Evolutionary conservation across 352 stramenopile species (phyloP), one percentile per base, ranked within the genome.

Genomic region (Phytophthora multivora): DNA sequence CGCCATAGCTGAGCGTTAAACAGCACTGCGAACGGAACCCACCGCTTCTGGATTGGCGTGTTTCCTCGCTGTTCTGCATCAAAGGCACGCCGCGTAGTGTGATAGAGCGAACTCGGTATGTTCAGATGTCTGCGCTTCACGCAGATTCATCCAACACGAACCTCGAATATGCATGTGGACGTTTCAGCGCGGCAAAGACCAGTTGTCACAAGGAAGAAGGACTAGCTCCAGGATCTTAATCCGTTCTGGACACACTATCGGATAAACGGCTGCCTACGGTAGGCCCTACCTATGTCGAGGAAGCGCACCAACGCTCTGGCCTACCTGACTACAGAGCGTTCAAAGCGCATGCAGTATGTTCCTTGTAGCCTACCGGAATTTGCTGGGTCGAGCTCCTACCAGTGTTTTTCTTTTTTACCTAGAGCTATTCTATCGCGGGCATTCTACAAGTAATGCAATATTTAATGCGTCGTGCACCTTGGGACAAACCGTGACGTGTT

Each of bases 11-110:
- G 36, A 47, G 21, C 19, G 13, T 16, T 54, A 42, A 33, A 43
- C 12, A 43, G 31, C 11, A 16, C 15, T 49, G 21, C 15, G 15
- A 30, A 23, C 21, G 48, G 48, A 45, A 55, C 6, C 48, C 36
- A 39, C 13, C 26, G 21, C 23, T 57, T 26, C 8, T 48, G 47
- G 47, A 8, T 5, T 12, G 8, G 31, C 30, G 33, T 33, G 33
- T 35, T 54, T 54, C 31, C 45, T 43, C 47, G 19, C 36, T 15
- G n/a, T 47, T 57, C 35, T 48, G 50, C 50, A 47, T 40, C 50
- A 57, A 57, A 56, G 49, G 9, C 19, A 25, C 35, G 48, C 23
- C 31, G 30, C 25, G 18, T 36, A 16, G 43, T 26, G 43, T 33
- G 47, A 53, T 21, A 43, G 47, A 53, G 6, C 46, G 5, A 12